phyloP scores from a whole-genome alignment of 2,329 filamentous ascomycete species.

The Fusarium floridanum region DNA sequence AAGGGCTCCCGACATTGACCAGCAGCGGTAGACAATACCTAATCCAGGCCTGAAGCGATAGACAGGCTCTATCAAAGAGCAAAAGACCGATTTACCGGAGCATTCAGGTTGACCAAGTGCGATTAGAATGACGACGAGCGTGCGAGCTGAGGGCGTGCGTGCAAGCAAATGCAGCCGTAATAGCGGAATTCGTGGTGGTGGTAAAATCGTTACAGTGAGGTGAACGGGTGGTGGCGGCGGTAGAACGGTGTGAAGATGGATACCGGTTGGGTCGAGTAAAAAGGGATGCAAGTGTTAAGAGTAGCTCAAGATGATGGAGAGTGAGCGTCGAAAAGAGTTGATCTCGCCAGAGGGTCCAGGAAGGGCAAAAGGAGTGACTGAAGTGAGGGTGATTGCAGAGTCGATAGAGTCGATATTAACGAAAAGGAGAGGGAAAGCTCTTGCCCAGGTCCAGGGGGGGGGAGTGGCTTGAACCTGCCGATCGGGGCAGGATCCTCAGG shows the following conservation, averaged over 20 bases:
- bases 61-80: slow-evolving; percentile 56
- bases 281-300: slow-evolving; percentile 38
- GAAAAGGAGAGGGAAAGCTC: slow-evolving; percentile 54
- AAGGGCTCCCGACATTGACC: slow-evolving; percentile 29
- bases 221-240: slow-evolving; percentile 15
- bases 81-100: slow-evolving; percentile 49
- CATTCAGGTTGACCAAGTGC: slow-evolving; percentile 50
- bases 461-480: slow-evolving; percentile 52
- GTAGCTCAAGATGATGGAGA: slow-evolving; percentile 39
- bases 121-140: slow-evolving; percentile 29
- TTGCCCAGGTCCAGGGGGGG: slow-evolving; percentile 45
- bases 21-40: slow-evolving; percentile 40
- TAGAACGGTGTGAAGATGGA: slow-evolving; percentile 31
- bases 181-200: slow-evolving; percentile 20
- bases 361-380: slow-evolving; percentile 56
- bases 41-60: slow-evolving; percentile 40
- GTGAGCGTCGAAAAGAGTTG: slow-evolving; percentile 43
- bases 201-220: slow-evolving; percentile 14
- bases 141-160: slow-evolving; percentile 21
- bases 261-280: slow-evolving; percentile 33
- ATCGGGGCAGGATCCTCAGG: slow-evolving; percentile 51
- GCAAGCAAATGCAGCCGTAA: slow-evolving; percentile 30
- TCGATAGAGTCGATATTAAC: slow-evolving; percentile 55
- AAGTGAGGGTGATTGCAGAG: slow-evolving; percentile 55
- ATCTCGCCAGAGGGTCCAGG: slow-evolving; percentile 42